Evolutionary conservation across 495 filamentous ascomycete species (phyloP), one percentile per base, ranked within the genome.

Genomic region (Oleoguttula mirabilis): DNA sequence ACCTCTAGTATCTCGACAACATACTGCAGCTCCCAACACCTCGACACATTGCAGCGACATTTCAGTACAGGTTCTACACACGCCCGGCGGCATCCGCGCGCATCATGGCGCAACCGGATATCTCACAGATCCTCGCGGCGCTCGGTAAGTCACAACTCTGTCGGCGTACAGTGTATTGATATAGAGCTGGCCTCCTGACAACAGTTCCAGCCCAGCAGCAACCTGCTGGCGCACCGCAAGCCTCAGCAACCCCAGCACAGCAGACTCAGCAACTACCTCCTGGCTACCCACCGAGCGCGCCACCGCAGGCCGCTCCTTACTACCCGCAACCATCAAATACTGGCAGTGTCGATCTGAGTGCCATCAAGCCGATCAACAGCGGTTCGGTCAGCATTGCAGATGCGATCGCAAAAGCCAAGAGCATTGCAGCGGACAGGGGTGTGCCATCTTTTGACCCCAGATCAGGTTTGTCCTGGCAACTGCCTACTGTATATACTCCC

Each of bases 371-470:
- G 10, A 69, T 75, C 24, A 79, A 69, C 47, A 79, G 79, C 2
- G 84, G 84, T 33, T 78, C 76, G 10, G 76, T 87, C 17, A 82
- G 73, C 43, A 65, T 87, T 28, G 67, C 71, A 23, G 82, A 86
- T 55, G 80, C 83, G 6, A 71, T 88, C 42, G 78, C 79, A 3
- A 77, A 77, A 50, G 82, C 79, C 3, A 78, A 76, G 47, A 75
- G 75, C 10, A 76, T 75, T 56, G 80, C 83, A 16, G 71, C 76
- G 19, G 76, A 87, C 51, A 76, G 77, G 54, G 81, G 82, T 32
- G 59, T 83, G 11, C 47, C 55, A 2, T 63, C 65, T 24, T 57
- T 61, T 34, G 45, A 48, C 20, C 61, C 56, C 32, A 55, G 55
- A 45, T 47, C 59, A 42, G 55, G 62, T 64, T 50, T 35, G 54